Base-by-base conservation (phyloP, 176 grass and related monocot species). In the Oropetium thomaeum region DNA sequence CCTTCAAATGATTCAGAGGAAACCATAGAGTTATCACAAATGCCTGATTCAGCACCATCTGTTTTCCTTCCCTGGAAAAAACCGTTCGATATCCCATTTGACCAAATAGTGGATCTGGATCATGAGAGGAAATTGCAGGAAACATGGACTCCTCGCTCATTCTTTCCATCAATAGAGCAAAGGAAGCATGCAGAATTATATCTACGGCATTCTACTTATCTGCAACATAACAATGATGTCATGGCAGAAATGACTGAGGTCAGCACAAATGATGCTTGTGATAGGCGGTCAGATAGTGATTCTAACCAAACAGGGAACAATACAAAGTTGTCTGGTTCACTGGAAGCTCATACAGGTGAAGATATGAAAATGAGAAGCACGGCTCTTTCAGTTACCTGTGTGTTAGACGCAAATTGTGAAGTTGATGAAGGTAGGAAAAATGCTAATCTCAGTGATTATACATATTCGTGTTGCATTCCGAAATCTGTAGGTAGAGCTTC, bases 31-130 rank as follows among this genome's bases (percentile, higher is more conserved):
- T 62, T 92, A n/a, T 79, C 60, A 10, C 83, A 60, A 58, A 27
- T 87, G 73, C 91, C 91, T 64, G 74, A 77, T 67, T 90, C 87
- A 42, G 87, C 91, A 44, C 87, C 87, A 27, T 93, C 91, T 37
- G 20, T 70, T 71, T 29, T 87, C 49, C 64, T 82, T 77, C 70
- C 30, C 9, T 25, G 59, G 42, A 60, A 39, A 73, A 80, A 85
- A 62, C 59, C 80, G 38, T 93, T 87, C 73, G 81, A 87, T 53
- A 1, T 87, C 82, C 65, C 70, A 16, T 85, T 84, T 8, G 73
- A 90, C 35, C 69, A 63, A 62, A 47, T 30, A 27, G 48, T 85
- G 47, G 69, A 58, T n/a, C 62, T 38, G 20, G n/a, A n/a, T n/a
- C n/a, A n/a, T 38, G 39, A 29, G 25, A 82, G 22, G 20, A 58